These are phyloP conservation scores for Sarocladium oryzae DNA, from an alignment of 2,329 filamentous ascomycete species.

Conservation along the genomic window DNA sequence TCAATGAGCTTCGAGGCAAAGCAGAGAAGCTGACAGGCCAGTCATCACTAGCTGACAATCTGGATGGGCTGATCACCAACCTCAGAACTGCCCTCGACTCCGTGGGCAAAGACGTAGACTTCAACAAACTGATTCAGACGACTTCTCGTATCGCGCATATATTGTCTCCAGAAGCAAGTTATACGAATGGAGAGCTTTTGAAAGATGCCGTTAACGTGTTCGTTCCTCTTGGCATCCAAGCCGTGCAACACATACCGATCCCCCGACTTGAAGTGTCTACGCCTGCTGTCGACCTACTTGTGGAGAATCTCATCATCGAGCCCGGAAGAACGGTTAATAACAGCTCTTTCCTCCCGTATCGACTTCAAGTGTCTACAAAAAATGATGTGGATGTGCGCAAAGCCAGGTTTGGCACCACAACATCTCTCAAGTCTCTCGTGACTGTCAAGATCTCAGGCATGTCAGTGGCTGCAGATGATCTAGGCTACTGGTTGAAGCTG, in stretches of 20 bases:
- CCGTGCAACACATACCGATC: constrained; percentile 82
- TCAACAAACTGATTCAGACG: constrained; percentile 63
- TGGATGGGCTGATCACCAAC: constrained; percentile 66
- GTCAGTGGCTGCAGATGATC: constrained; percentile 75
- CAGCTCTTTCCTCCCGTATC: constrained; percentile 84
- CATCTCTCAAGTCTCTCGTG: constrained; percentile 61
- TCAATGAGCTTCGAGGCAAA: constrained; percentile 44
- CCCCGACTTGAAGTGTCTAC: constrained; percentile 82
- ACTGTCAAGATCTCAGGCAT: constrained; percentile 77
- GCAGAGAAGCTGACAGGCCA: constrained; percentile 59
- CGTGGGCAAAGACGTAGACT: constrained; percentile 63
- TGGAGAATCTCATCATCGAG: constrained; percentile 88
- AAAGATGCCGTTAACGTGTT: constrained; percentile 75
- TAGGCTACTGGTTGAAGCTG: constrained; percentile 83
- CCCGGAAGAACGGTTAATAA: constrained; percentile 78
- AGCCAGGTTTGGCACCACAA: constrained; percentile 55
- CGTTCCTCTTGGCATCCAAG: constrained; percentile 67
- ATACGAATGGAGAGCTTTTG: constrained; percentile 64
- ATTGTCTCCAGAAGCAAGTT: constrained; percentile 57
- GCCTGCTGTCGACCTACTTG: constrained; percentile 73
- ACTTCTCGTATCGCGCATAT: constrained; percentile 62
- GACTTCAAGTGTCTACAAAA: constrained; percentile 71
- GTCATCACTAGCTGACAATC: constrained; percentile 62
- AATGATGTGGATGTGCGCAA: constrained; percentile 86
- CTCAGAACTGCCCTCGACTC: constrained; percentile 60